A percentile compares a stretch with the other conserved stretches of the same genome.
Conservation (phyloP, 306 rosid genomes). For the Sphenostylis stenocarpa region DNA sequence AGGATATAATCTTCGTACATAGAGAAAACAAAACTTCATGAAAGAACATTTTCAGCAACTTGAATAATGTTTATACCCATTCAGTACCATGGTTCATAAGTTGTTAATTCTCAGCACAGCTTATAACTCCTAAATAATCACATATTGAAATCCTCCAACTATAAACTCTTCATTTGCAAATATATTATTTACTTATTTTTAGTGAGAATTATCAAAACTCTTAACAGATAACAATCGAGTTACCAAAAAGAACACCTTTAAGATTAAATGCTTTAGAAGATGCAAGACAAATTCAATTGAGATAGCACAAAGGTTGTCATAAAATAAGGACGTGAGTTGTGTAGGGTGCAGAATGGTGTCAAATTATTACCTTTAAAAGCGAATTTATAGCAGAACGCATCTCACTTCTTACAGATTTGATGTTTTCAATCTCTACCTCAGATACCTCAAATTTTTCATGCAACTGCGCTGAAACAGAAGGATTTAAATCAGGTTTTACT, state of each 20-base stretch:
- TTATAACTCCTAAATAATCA: not conserved
- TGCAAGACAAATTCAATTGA: conserved; percentile 5
- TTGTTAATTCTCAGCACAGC: conserved; percentile 13
- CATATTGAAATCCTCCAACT: conserved; percentile 1
- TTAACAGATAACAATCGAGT: not conserved
- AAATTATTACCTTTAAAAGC: conserved; percentile 74
- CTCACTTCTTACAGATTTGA: conserved; percentile 70
- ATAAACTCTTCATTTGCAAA: not conserved
- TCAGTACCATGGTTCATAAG: not conserved
- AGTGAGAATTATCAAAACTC: not conserved
- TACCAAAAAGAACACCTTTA: not conserved
- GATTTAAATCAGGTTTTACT: conserved; percentile 72
- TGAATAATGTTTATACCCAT: not conserved
- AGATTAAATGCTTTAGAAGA: not conserved
- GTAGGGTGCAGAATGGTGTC: not conserved
- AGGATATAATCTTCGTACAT: not conserved
- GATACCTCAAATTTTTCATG: conserved; percentile 50
- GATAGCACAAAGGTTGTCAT: not conserved
- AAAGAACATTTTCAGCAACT: not conserved
- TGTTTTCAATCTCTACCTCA: conserved; percentile 58
- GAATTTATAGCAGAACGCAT: conserved; percentile 63
- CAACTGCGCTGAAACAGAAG: conserved; percentile 55
- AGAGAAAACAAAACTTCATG: not conserved
- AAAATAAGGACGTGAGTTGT: conserved; percentile 3
- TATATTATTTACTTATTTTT: not conserved